Evolutionary conservation across 495 filamentous ascomycete species (phyloP), one percentile per base, ranked within the genome.

Genomic region (Xylaria grammica): DNA sequence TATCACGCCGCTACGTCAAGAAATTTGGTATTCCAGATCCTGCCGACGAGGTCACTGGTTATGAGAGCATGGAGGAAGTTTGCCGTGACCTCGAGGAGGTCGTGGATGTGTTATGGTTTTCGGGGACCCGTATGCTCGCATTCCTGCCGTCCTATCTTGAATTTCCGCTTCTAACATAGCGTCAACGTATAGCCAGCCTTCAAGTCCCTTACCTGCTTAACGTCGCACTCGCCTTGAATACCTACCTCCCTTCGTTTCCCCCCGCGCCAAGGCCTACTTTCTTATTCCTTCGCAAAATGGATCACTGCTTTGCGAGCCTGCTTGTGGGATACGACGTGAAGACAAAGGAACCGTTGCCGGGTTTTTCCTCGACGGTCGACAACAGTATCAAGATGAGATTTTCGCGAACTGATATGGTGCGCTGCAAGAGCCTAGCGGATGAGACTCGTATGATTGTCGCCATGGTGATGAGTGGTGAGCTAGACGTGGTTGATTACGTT

Each of bases 161-260:
- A 50, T 44, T 52, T n/a, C 36, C 24, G 26, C 27, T 40, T 57
- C 44, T 58, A 20, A 64, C 34, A 19, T 15, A 8, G 15, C 13
- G 19, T 34, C 20, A 11, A 15, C 51, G 24, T 42, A 10, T 68
- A 94, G 91, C 93, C 34, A 86, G 84, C 42, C 80, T 97, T n/a
- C 91, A 96, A 78, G 87, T 92, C 13, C 90, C 92, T 32, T 92
- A 90, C 69, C 81, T 97, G 10, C 85, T 97, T 24, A 90, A 86
- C 58, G 81, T 97, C 52, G 91, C 92, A 0, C 81, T 86, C 57
- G 79, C 92, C 27, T 74, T 91, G 17, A 85, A 85, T 63, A 84
- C 81, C 0, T 90, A 88, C 74, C 75, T 96, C 4, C 69, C 82
- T 6, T 79, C 83, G 0, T 94, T 94, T 74, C 81, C 86, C 0